Evolutionary conservation across 2,329 filamentous ascomycete species (phyloP).

Genomic region (Leptodontidium sp.): DNA sequence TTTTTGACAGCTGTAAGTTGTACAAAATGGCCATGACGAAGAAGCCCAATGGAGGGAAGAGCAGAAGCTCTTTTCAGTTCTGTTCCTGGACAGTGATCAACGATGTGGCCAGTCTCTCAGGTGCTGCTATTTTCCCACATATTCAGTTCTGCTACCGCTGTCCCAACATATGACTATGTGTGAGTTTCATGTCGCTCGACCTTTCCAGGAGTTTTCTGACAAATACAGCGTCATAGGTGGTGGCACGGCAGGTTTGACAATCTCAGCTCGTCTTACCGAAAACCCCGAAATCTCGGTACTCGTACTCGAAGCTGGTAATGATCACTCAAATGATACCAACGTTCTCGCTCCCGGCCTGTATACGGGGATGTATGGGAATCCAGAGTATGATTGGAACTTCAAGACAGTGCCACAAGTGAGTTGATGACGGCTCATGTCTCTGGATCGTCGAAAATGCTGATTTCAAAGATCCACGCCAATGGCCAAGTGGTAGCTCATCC

Average conservation of each 20-base stretch:
- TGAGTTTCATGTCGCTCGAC: background rate
- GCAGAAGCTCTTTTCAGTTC: background rate
- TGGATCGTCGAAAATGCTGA: background rate
- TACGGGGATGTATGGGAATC: background rate
- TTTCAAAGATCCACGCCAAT: background rate
- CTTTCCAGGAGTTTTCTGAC: background rate
- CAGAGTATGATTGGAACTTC: background rate
- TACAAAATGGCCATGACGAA: background rate
- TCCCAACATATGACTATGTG: background rate
- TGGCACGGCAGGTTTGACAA: constrained; percentile 13
- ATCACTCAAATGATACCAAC: constrained; percentile 23
- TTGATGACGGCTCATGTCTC: background rate
- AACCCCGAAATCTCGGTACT: constrained; percentile 12
- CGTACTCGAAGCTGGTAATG: constrained; percentile 23
- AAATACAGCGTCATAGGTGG: background rate
- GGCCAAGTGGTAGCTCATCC: constrained; percentile 31
- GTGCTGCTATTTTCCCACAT: background rate
- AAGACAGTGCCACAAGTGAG: background rate
- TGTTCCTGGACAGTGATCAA: background rate
- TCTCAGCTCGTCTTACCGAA: constrained; percentile 4
- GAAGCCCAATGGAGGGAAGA: background rate
- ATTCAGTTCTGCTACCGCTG: background rate
- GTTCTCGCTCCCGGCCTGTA: constrained; percentile 18
- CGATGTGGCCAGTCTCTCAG: background rate
- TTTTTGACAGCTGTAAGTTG: background rate